Evolutionary conservation across 352 stramenopile species (phyloP).

Genomic region (Thraustotheca clavata): DNA sequence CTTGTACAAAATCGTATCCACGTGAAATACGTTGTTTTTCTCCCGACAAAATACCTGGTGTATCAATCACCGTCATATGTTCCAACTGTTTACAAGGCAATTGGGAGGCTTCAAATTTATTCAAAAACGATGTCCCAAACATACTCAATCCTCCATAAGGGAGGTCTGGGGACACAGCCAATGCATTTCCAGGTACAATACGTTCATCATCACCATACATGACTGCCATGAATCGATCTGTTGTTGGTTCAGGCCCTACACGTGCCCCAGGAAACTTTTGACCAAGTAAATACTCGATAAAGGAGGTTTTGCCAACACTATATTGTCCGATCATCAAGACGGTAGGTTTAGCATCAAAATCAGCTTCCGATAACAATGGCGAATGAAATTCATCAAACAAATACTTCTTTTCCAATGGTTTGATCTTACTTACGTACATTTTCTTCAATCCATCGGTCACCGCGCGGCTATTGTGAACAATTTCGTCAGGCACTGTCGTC

Average conservation of each 20-base stretch:
- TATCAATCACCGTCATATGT: conserved; percentile 97
- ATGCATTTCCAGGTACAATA: conserved; percentile 95
- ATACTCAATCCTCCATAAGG: conserved; percentile 90
- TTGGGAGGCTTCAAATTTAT: conserved; percentile 96
- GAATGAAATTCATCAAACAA: conserved; percentile 91
- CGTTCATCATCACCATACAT: conserved; percentile 96
- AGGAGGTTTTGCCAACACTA: conserved; percentile 97
- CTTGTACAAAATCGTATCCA: conserved; percentile 94
- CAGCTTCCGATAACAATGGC: conserved; percentile 86
- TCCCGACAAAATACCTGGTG: conserved; percentile 96
- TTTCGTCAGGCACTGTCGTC: conserved; percentile 29
- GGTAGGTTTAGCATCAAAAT: conserved; percentile 97
- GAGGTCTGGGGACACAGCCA: conserved; percentile 91
- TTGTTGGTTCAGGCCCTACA: conserved; percentile 97
- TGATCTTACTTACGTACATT: conserved; percentile 66
- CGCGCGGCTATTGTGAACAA: conserved; percentile 50
- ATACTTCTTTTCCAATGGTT: conserved; percentile 87
- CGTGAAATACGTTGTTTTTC: conserved; percentile 97
- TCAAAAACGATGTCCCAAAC: conserved; percentile 98
- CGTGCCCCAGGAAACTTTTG: conserved; percentile 94
- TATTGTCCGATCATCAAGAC: conserved; percentile 98
- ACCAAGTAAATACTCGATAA: conserved; percentile 95
- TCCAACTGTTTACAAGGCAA: conserved; percentile 89
- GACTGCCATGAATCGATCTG: conserved; percentile 96
- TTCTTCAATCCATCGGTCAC: conserved; percentile 77